Base-by-base conservation (phyloP, 345 rosid species). In the Pistacia vera region DNA sequence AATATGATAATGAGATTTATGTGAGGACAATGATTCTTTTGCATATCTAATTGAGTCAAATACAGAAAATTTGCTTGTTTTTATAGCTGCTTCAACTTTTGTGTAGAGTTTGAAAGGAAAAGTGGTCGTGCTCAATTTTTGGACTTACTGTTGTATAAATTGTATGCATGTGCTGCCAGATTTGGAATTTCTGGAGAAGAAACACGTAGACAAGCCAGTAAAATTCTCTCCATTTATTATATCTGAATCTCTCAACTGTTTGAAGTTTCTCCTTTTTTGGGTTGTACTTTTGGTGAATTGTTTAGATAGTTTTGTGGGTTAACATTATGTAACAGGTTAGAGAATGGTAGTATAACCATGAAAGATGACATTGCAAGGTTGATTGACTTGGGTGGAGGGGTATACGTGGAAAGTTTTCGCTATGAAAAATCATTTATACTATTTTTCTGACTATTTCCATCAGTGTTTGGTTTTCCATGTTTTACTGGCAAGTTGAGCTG, bases 141-240 rank as follows among this genome's bases (percentile, higher is more conserved):
- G n/a, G n/a, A n/a, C n/a, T n/a, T n/a, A n/a, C n/a, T n/a, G n/a
- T n/a, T n/a, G n/a, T n/a, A n/a, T n/a, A n/a, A n/a, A n/a, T n/a
- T n/a, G n/a, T n/a, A n/a, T n/a, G n/a, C n/a, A n/a, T n/a, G n/a
- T n/a, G n/a, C n/a, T n/a, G n/a, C n/a, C n/a, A n/a, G n/a, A n/a
- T n/a, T n/a, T n/a, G n/a, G 30, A 86, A 68, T 91, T 78, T 81
- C 78, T 95, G 88, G 99, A 95, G 89, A 88, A 89, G 68, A 95
- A 93, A 77, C 93, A 93, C 89, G 88, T 88, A 79, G 91, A 90
- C 77, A 86, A 68, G 89, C 98, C 98, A 60, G 98, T 95, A 85
- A 70, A 73, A 74, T 76, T 54, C 74, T 82, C 78, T 73, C 72
- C 64, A n/a, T n/a, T 63, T n/a, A 28, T 57, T 36, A 63, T 75